Conservation (phyloP, 192 early-diverging fungal genomes). For the Lobosporangium transversale region DNA sequence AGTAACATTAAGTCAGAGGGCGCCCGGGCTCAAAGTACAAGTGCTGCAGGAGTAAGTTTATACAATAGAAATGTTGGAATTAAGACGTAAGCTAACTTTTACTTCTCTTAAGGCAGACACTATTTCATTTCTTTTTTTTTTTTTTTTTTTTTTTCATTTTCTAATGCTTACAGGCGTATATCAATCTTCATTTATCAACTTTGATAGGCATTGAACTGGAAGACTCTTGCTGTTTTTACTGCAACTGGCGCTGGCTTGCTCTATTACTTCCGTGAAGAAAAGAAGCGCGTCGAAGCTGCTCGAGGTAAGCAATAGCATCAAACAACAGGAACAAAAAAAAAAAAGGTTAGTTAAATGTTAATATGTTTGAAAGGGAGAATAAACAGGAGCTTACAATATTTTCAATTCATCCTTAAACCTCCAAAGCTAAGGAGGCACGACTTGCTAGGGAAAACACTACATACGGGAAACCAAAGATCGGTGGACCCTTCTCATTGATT, state of each 20-base stretch:
- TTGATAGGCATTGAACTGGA: conserved; percentile 63
- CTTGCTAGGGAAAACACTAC: conserved; percentile 39
- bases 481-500: conserved; percentile 88
- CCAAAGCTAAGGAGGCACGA: conserved; percentile 49
- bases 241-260: conserved; percentile 66
- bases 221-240: conserved; percentile 64
- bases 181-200: not conserved
- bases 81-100: too few species aligned
- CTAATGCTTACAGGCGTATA: too few species aligned
- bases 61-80: too few species aligned
- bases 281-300: conserved; percentile 62
- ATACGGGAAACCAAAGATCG: conserved; percentile 88
- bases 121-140: too few species aligned
- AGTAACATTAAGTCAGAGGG: conserved; percentile 29
- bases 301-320: too few species aligned
- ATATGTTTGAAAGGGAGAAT: too few species aligned
- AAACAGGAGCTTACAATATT: too few species aligned
- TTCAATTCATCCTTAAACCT: too few species aligned
- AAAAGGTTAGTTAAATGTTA: too few species aligned
- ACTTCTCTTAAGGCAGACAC: too few species aligned
- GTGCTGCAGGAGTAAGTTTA: conserved; percentile 41
- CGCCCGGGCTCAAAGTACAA: conserved; percentile 31
- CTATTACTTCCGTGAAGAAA: conserved; percentile 72
- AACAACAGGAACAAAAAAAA: too few species aligned
- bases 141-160: too few species aligned